Percentiles rank a stretch among this genome's conserved stretches.
Evolutionary conservation across 768 basidiomycete species (phyloP).

Genomic region (Mycena chlorophos): DNA sequence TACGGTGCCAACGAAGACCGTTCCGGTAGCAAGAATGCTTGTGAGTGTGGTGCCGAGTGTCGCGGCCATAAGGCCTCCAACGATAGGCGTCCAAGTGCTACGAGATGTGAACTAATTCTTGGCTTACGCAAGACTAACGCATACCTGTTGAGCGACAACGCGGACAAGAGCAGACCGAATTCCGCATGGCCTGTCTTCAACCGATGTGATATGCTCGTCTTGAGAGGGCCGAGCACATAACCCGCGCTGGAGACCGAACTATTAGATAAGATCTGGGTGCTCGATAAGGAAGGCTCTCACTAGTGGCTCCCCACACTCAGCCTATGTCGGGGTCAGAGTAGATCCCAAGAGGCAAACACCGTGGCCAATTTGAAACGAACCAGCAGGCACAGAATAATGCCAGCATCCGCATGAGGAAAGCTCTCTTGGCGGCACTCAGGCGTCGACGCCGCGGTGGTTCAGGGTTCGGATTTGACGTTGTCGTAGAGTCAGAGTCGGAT

Average conservation of each 20-base stretch:
- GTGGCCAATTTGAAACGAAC: not conserved
- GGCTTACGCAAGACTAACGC: too few relatives aligned
- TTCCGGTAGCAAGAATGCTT: conserved; percentile 72
- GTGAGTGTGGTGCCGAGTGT: conserved; percentile 70
- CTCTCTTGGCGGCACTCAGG: conserved; percentile 26
- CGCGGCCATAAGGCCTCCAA: conserved; percentile 71
- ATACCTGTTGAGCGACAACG: conserved; percentile 64
- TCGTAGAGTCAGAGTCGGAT: conserved; percentile 15
- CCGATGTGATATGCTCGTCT: conserved; percentile 33
- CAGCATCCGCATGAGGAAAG: conserved; percentile 53
- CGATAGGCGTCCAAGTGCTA: conserved; percentile 67
- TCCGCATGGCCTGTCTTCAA: conserved; percentile 76
- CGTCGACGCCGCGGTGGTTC: conserved; percentile 24
- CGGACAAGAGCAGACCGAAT: conserved; percentile 75
- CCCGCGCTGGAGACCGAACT: conserved; percentile 49
- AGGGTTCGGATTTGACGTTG: conserved; percentile 20
- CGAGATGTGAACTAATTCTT: not conserved
- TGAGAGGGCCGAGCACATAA: conserved; percentile 77
- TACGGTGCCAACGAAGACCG: conserved; percentile 72
- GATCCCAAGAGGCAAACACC: not conserved
- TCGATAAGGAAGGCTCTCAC: conserved; percentile 40
- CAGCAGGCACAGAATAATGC: conserved; percentile 73
- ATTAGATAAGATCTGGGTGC: not conserved
- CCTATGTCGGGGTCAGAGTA: too few relatives aligned
- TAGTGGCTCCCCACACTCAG: conserved; percentile 79